Percentiles rank a stretch among this genome's conserved stretches.
These are phyloP conservation scores for Fistulinella cinereoalba DNA, from an alignment of 1,284 basidiomycete species.

Conservation along the genomic window DNA sequence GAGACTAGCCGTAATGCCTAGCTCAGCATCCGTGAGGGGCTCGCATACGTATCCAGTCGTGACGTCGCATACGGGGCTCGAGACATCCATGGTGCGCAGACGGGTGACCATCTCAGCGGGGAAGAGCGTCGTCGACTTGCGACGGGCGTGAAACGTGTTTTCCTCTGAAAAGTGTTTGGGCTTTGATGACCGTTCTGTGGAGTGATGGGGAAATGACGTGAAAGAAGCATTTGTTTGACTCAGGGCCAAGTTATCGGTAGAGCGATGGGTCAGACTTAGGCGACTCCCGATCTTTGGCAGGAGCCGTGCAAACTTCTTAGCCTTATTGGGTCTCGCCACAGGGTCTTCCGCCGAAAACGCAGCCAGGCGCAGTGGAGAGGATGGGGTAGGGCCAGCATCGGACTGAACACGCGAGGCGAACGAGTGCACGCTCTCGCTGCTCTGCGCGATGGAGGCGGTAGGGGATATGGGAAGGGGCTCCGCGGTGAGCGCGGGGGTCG, in stretches of 20 bases:
- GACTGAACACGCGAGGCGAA: constrained; percentile 23
- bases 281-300: constrained; percentile 34
- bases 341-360: constrained; percentile 27
- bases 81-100: constrained; percentile 33
- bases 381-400: constrained; percentile 25
- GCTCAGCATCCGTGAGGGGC: constrained; percentile 29
- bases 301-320: constrained; percentile 29
- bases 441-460: constrained; percentile 24
- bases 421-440: constrained; percentile 29
- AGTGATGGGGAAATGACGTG: constrained; percentile 27
- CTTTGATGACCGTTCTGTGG: constrained; percentile 26
- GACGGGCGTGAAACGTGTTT: constrained; percentile 36
- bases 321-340: constrained; percentile 21
- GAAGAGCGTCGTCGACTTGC: constrained; percentile 34
- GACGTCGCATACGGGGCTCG: constrained; percentile 21
- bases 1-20: constrained; percentile 13
- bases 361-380: constrained; percentile 28
- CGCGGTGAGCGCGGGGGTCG: constrained; percentile 29
- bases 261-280: constrained; percentile 25
- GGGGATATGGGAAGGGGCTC: constrained; percentile 31
- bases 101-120: constrained; percentile 29
- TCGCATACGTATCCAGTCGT: constrained; percentile 28
- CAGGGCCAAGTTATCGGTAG: constrained; percentile 27
- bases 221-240: constrained; percentile 27
- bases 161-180: constrained; percentile 29